phyloP scores from a whole-genome alignment of 2,329 filamentous ascomycete species.

The Stemphylium vesicarium region DNA sequence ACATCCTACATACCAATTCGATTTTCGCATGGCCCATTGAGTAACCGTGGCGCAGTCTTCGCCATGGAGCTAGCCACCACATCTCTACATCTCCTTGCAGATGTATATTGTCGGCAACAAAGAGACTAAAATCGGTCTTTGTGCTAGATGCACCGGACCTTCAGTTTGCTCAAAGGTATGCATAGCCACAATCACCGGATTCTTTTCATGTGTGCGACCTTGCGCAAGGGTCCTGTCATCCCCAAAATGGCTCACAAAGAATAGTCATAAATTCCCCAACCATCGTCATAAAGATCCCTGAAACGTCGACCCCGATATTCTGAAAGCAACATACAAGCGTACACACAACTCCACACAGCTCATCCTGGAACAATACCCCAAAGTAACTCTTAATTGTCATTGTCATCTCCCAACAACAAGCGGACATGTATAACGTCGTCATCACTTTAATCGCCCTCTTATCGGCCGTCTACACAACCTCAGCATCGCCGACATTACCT shows the following conservation, averaged over 20 bases:
- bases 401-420: neutral
- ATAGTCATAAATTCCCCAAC: neutral
- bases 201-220: neutral
- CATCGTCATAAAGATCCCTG: constrained; percentile 2
- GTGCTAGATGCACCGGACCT: constrained; percentile 11
- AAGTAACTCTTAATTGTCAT: constrained; percentile 12
- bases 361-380: neutral
- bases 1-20: neutral
- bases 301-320: neutral
- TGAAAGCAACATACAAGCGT: neutral
- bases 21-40: constrained; percentile 29
- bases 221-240: neutral
- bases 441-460: constrained; percentile 15
- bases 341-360: constrained; percentile 19
- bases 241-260: constrained; percentile 4
- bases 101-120: constrained; percentile 32
- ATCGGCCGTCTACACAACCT: constrained; percentile 13
- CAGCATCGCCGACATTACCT: constrained; percentile 1
- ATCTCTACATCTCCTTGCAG: constrained; percentile 22
- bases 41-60: constrained; percentile 30
- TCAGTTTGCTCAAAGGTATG: constrained; percentile 3
- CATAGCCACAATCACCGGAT: neutral
- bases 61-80: constrained; percentile 36
- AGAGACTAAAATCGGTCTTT: constrained; percentile 16
- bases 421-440: constrained; percentile 5